phyloP scores from a whole-genome alignment of 2,329 filamentous ascomycete genomes.

The Chaetomium sp. region DNA sequence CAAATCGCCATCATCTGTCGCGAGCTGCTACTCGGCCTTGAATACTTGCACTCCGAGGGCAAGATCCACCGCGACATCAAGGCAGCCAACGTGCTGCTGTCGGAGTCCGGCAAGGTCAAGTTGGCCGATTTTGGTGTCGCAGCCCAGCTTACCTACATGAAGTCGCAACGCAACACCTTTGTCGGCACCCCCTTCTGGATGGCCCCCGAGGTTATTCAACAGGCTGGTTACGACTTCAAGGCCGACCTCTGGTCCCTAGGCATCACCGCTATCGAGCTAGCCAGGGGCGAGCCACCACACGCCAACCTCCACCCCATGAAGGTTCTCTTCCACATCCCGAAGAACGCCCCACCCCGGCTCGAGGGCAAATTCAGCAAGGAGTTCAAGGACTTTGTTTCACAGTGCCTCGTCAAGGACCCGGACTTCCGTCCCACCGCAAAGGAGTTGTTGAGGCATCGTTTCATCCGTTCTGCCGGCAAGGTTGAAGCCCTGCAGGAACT shows the following conservation, averaged over 20 bases:
- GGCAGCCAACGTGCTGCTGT: slow-evolving; percentile 92
- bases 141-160: slow-evolving; percentile 93
- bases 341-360: slow-evolving; percentile 74
- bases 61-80: slow-evolving; percentile 98
- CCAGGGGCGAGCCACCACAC: slow-evolving; percentile 81
- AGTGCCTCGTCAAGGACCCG: slow-evolving; percentile 88
- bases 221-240: slow-evolving; percentile 76
- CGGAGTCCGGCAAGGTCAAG: slow-evolving; percentile 84
- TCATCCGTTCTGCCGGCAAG: slow-evolving; percentile 81
- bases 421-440: slow-evolving; percentile 78
- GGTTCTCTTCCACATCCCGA: slow-evolving; percentile 84
- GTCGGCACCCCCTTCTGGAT: slow-evolving; percentile 98
- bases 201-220: slow-evolving; percentile 90
- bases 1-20: slow-evolving; percentile 94
- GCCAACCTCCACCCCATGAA: slow-evolving; percentile 88
- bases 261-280: slow-evolving; percentile 86
- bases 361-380: slow-evolving; percentile 83
- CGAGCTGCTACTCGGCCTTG: slow-evolving; percentile 80
- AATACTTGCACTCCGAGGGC: slow-evolving; percentile 87
- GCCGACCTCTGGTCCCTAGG: slow-evolving; percentile 91
- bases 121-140: slow-evolving; percentile 96
- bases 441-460: slow-evolving; percentile 80
- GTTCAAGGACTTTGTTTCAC: slow-evolving; percentile 88
- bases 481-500: slow-evolving; percentile 83
- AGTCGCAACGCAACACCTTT: slow-evolving; percentile 94